Conservation (phyloP, 1,139 yeast species). For the Schizosaccharomyces versatilis region DNA sequence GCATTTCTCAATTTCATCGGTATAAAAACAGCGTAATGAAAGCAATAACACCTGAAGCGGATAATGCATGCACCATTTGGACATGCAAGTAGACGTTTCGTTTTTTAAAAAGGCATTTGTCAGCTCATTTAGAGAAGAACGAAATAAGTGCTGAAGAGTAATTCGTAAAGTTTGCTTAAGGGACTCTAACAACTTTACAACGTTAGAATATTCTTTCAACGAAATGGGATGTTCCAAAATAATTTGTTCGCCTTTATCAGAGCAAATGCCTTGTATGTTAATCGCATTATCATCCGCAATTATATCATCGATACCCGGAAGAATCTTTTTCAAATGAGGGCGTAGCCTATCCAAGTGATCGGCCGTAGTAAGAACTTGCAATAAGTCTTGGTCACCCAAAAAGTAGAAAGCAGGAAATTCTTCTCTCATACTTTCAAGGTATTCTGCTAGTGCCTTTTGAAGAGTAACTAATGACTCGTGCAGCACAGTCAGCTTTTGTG, state of each 20-base stretch:
- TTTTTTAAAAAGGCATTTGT: no score
- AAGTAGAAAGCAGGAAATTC: slow-evolving; percentile 67
- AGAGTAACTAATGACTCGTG: slow-evolving; percentile 36
- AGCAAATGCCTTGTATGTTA: slow-evolving; percentile 28
- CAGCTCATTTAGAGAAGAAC: no score
- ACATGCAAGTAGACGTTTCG: no score
- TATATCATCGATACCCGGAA: slow-evolving; percentile 37
- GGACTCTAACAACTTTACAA: no score
- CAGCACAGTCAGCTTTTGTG: slow-evolving; percentile 28
- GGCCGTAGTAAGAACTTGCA: slow-evolving; percentile 59
- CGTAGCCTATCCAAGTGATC: slow-evolving; percentile 30
- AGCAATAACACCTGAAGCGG: no score
- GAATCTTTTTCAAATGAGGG: slow-evolving; percentile 49
- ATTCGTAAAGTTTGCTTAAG: no score
- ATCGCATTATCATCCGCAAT: slow-evolving; percentile 22
- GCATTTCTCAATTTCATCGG: no score
- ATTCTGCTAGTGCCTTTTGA: slow-evolving; percentile 50
- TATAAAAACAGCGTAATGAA: no score
- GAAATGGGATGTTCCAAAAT: no score
- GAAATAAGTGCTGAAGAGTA: no score
- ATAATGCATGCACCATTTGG: no score
- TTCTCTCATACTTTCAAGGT: slow-evolving; percentile 58
- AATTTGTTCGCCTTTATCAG: slow-evolving; percentile 39
- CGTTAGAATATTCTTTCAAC: no score
- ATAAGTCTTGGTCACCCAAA: slow-evolving; percentile 71